These are phyloP conservation scores for Sporisorium iseilematis-ciliati DNA, from an alignment of 1,284 basidiomycete genomes.

Conservation along the genomic window DNA sequence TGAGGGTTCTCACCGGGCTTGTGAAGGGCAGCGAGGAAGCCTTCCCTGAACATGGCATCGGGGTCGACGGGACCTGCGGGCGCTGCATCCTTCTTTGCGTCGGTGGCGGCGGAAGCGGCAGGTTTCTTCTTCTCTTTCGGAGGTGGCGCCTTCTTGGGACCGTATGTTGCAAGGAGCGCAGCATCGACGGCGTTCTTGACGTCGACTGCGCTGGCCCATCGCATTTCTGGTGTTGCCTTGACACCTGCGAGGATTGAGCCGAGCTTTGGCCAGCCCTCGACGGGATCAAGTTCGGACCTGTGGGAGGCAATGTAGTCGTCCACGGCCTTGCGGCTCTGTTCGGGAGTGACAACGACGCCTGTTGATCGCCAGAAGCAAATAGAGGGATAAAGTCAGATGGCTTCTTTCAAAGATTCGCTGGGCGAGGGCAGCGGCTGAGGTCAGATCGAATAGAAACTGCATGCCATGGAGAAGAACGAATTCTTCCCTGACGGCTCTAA, in stretches of 20 bases:
- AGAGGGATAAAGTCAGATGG: conserved; percentile 9
- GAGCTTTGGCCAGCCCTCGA: conserved; percentile 69
- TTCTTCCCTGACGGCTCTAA: conserved; percentile 55
- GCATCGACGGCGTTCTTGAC: conserved; percentile 88
- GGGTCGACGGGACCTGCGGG: conserved; percentile 50
- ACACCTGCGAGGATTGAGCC: conserved; percentile 63
- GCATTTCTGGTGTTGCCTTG: conserved; percentile 66
- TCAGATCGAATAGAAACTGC: conserved; percentile 47
- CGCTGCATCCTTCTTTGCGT: conserved; percentile 40
- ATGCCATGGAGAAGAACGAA: conserved; percentile 50
- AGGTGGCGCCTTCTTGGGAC: conserved; percentile 71
- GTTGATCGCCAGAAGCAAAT: background rate
- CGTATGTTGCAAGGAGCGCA: conserved; percentile 81
- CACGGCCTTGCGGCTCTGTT: conserved; percentile 78
- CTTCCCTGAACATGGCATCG: conserved; percentile 89
- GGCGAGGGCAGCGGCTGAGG: conserved; percentile 20
- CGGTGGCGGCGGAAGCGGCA: conserved; percentile 29
- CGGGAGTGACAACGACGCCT: conserved; percentile 84
- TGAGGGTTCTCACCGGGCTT: conserved; percentile 95
- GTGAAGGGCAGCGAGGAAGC: conserved; percentile 92
- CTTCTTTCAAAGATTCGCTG: background rate
- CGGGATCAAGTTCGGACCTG: conserved; percentile 69
- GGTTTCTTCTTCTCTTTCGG: conserved; percentile 74
- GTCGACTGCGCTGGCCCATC: conserved; percentile 91
- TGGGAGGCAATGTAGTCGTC: conserved; percentile 74